These are phyloP conservation scores for Cubamyces sp. DNA, from an alignment of 768 basidiomycete genomes.

Conservation along the genomic window DNA sequence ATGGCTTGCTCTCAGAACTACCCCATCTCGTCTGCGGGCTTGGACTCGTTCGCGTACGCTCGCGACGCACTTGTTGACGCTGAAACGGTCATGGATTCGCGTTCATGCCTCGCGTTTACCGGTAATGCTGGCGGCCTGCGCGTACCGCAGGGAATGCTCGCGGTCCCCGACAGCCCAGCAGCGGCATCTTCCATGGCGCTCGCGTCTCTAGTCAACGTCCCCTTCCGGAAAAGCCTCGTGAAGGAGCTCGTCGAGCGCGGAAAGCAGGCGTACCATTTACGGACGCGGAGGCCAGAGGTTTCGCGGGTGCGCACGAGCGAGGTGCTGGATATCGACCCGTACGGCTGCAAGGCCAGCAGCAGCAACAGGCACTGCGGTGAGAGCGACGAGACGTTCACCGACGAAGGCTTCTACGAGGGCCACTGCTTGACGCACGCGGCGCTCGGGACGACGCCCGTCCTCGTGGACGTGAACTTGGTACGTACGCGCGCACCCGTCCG, in stretches of 20 bases:
- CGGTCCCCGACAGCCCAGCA: conserved; percentile 24
- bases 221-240: conserved; percentile 19
- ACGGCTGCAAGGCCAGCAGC: conserved; percentile 3
- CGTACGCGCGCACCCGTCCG: conserved; percentile 12
- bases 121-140: conserved; percentile 14
- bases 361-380: not conserved
- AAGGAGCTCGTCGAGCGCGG: conserved; percentile 17
- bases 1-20: conserved; percentile 3
- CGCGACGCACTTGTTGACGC: conserved; percentile 29
- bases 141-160: conserved; percentile 18
- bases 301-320: not conserved
- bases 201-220: conserved; percentile 17
- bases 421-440: conserved; percentile 25
- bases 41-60: conserved; percentile 26
- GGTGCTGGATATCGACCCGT: conserved; percentile 7
- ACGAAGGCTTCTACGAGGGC: conserved; percentile 36
- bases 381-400: conserved; percentile 20
- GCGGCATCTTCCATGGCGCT: conserved; percentile 28
- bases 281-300: conserved; percentile 5
- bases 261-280: conserved; percentile 9
- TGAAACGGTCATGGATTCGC: conserved; percentile 27
- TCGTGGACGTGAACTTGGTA: conserved; percentile 35
- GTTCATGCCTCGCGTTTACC: conserved; percentile 18
- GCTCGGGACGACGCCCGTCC: conserved; percentile 27
- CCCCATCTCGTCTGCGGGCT: conserved; percentile 13